phyloP scores from a whole-genome alignment of 176 grass and related monocot species.

The Dendrocalamus sinicus region DNA sequence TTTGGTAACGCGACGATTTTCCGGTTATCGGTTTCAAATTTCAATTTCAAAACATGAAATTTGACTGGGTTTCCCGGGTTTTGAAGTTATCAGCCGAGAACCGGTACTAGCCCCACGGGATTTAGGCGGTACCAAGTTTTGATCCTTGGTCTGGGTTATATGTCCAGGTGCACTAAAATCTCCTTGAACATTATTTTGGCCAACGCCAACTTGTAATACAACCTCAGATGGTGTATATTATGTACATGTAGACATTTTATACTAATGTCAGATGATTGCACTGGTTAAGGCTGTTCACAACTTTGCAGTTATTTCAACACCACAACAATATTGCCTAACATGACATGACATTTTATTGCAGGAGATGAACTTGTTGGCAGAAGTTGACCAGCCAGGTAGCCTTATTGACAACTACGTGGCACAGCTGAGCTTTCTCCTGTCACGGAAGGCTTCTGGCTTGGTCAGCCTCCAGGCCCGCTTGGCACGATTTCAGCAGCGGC shows the following conservation, averaged over 20 bases:
- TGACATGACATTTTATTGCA: slow-evolving; percentile 31
- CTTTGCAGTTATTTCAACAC: slow-evolving; percentile 16
- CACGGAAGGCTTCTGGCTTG: slow-evolving; percentile 76
- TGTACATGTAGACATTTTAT: background rate
- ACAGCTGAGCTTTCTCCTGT: slow-evolving; percentile 79
- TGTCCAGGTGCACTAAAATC: background rate
- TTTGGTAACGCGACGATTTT: too few species aligned
- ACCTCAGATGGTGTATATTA: background rate
- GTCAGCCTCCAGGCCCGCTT: slow-evolving; percentile 82
- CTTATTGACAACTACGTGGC: slow-evolving; percentile 86
- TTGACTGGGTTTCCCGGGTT: too few species aligned
- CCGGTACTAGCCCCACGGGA: too few species aligned
- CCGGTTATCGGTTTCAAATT: too few species aligned
- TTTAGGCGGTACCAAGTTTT: too few species aligned
- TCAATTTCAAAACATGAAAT: too few species aligned
- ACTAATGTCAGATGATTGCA: background rate
- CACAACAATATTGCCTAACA: slow-evolving; percentile 20
- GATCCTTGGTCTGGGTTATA: background rate
- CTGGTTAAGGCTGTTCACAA: slow-evolving; percentile 6
- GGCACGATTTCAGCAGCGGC: slow-evolving; percentile 78
- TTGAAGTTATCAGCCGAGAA: too few species aligned
- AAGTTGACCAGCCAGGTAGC: slow-evolving; percentile 83
- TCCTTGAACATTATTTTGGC: slow-evolving; percentile 6
- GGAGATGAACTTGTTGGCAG: slow-evolving; percentile 97
- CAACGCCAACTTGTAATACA: background rate